Base-by-base conservation (phyloP, 768 basidiomycete genomes). In the Kwoniella sp. region DNA sequence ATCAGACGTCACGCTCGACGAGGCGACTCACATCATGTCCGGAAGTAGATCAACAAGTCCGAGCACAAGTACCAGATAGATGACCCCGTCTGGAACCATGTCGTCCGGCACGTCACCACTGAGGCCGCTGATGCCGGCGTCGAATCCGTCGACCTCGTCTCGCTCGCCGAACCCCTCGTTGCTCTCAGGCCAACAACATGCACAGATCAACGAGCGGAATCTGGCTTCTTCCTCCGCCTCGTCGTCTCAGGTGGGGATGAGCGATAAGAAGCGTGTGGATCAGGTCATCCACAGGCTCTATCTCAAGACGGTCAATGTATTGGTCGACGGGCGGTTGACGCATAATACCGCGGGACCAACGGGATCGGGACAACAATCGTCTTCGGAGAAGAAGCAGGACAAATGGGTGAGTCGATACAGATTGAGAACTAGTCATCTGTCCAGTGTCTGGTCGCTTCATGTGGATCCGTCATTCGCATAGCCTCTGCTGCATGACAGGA, bases 361-460 rank as follows among this genome's bases (percentile, higher is more conserved):
- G 17, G 61, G 61, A 37, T 28, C 54, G 0, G 67, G 67, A 12
- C 37, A 37, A 23, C 1, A 41, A 17, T 31, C 37, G 25, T 2
- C 58, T 1, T 52, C 30, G 17, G 72, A 76, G 58, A 55, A 59
- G 45, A 76, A 73, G 73, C 67, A 73, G 51, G 79, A 80, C 61
- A 75, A 77, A 69, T 80, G 79, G 79, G 78, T 79, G 37, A 65
- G 76, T 65, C 2, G n/a, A n/a, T n/a, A n/a, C n/a, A n/a, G n/a
- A n/a, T n/a, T n/a, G n/a, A n/a, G n/a, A n/a, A n/a, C n/a, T n/a
- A n/a, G n/a, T n/a, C n/a, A n/a, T n/a, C n/a, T n/a, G n/a, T n/a
- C n/a, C n/a, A n/a, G n/a, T n/a, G n/a, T n/a, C n/a, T n/a, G n/a
- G n/a, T n/a, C n/a, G n/a, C n/a, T n/a, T n/a, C n/a, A n/a, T n/a